Conservation (phyloP, 2,329 filamentous ascomycete species). For the Penicillium sp. region DNA sequence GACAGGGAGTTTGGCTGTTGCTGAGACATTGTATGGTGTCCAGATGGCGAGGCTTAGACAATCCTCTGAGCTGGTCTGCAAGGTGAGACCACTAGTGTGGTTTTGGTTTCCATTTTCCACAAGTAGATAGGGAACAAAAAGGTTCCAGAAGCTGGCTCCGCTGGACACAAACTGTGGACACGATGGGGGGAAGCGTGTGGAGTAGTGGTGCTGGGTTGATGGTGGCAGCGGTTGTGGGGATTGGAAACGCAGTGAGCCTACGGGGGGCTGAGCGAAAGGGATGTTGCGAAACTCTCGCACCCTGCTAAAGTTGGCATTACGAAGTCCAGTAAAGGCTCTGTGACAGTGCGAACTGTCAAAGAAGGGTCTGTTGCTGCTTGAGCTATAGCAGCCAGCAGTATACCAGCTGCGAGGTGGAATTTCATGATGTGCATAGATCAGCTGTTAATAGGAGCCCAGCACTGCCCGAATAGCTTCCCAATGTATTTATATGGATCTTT, state of each 20-base stretch:
- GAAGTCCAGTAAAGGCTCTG: constrained; percentile 5
- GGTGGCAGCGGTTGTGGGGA: constrained; percentile 16
- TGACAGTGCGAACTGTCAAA: constrained; percentile 6
- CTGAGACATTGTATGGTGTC: constrained; percentile 37
- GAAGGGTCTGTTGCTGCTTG: constrained; percentile 2
- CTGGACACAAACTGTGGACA: constrained; percentile 39
- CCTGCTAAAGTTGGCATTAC: constrained; percentile 1
- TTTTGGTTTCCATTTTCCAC: constrained; percentile 35
- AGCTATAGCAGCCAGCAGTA: not conserved
- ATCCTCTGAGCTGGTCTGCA: constrained; percentile 39
- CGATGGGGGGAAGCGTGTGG: constrained; percentile 31
- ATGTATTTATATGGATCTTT: too few species aligned
- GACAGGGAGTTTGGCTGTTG: constrained; percentile 42
- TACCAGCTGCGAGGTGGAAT: not conserved
- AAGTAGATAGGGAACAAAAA: constrained; percentile 31
- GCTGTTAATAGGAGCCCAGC: not conserved
- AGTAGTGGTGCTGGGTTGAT: constrained; percentile 25
- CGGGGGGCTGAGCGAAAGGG: constrained; percentile 38
- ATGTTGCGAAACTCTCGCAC: constrained; percentile 9
- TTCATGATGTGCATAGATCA: not conserved
- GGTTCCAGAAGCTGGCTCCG: constrained; percentile 29
- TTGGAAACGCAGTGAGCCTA: constrained; percentile 30
- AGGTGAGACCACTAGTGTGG: constrained; percentile 1
- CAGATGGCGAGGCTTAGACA: constrained; percentile 51
- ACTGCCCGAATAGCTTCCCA: too few species aligned